Conservation (phyloP, 2,329 filamentous ascomycete species). For the Penicillium sp. region DNA sequence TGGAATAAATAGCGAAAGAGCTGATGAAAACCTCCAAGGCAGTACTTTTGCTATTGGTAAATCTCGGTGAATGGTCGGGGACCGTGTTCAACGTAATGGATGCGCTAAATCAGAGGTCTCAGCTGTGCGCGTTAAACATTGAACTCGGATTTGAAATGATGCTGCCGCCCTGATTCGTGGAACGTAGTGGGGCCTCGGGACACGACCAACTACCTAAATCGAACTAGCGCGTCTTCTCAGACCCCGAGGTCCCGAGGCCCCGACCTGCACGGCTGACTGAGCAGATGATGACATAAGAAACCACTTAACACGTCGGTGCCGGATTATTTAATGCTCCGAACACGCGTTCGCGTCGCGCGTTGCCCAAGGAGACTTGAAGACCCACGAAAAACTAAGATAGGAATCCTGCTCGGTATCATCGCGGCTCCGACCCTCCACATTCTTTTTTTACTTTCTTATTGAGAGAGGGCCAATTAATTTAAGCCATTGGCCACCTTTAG, state of each 20-base stretch:
- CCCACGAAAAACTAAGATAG: conserved; percentile 18
- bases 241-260: not conserved
- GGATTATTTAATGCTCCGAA: conserved; percentile 22
- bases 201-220: not conserved
- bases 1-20: not conserved
- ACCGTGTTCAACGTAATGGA: not conserved
- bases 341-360: conserved; percentile 29
- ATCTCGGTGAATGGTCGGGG: not conserved
- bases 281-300: conserved; percentile 19
- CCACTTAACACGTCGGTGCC: conserved; percentile 36
- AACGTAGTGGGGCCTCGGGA: not conserved
- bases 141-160: not conserved
- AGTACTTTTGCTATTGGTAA: not conserved
- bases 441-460: conserved; percentile 9
- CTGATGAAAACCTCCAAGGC: not conserved
- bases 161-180: not conserved
- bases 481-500: conserved; percentile 22
- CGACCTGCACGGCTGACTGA: not conserved
- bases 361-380: conserved; percentile 22
- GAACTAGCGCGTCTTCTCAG: not conserved
- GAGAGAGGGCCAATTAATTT: conserved; percentile 1
- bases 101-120: not conserved
- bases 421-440: conserved; percentile 8
- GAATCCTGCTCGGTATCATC: conserved; percentile 11
- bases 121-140: not conserved